phyloP scores from a whole-genome alignment of 768 basidiomycete genomes.

The Hirschioporus abietinus region DNA sequence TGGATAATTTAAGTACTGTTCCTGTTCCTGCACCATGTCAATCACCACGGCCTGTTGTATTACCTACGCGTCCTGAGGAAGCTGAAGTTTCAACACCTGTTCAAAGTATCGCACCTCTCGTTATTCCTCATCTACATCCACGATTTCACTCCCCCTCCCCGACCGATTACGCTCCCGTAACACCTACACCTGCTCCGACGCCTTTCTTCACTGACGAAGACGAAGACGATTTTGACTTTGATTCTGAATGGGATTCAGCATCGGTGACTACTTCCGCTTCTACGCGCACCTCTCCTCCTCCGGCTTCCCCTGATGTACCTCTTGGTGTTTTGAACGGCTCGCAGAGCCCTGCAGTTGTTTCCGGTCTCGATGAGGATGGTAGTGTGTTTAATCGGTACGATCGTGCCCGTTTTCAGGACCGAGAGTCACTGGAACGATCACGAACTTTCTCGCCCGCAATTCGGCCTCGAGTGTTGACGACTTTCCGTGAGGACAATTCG shows the following conservation, averaged over 20 bases:
- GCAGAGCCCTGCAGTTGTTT: background rate
- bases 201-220: constrained; percentile 20
- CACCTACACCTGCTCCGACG: constrained; percentile 16
- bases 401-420: background rate
- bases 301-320: background rate
- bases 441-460: background rate
- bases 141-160: constrained; percentile 19
- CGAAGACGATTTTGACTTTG: constrained; percentile 10
- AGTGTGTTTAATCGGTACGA: constrained; percentile 7
- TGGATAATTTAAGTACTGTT: background rate
- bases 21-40: background rate
- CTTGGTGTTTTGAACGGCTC: constrained; percentile 1
- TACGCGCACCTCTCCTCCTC: constrained; percentile 6
- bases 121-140: constrained; percentile 18
- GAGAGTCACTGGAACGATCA: constrained; percentile 4
- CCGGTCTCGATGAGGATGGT: constrained; percentile 11
- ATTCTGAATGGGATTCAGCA: constrained; percentile 14
- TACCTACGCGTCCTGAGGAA: background rate
- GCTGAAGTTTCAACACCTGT: constrained; percentile 33
- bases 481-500: background rate
- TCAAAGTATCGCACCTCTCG: constrained; percentile 23
- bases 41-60: background rate
- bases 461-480: background rate
- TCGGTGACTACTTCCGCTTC: constrained; percentile 13
- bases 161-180: constrained; percentile 18